Conservation (phyloP, 2,329 filamentous ascomycete species). For the Pseudocercospora musae region DNA sequence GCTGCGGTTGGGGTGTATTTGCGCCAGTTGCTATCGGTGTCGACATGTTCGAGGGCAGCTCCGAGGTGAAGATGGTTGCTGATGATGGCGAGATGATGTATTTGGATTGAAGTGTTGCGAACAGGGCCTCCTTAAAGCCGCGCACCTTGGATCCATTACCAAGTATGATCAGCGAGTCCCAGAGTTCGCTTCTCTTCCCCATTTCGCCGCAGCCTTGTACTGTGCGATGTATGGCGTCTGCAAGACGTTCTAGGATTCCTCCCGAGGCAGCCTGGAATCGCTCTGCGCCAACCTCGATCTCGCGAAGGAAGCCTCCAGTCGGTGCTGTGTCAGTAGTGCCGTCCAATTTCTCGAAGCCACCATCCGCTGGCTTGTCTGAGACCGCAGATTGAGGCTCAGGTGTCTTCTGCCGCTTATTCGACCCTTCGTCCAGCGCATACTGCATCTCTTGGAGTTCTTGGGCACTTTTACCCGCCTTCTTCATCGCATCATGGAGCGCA, state of each 20-base stretch:
- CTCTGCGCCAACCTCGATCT: conserved; percentile 75
- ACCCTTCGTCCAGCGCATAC: conserved; percentile 49
- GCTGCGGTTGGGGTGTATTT: conserved; percentile 73
- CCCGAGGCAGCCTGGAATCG: conserved; percentile 64
- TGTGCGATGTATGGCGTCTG: conserved; percentile 76
- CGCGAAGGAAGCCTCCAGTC: conserved; percentile 45
- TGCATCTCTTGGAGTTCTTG: conserved; percentile 51
- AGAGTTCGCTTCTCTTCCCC: conserved; percentile 78
- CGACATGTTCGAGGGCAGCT: conserved; percentile 88
- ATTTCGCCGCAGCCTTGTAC: conserved; percentile 81
- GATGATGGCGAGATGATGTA: conserved; percentile 90
- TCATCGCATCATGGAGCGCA: conserved; percentile 52
- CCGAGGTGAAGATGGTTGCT: conserved; percentile 94
- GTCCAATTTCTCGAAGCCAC: conserved; percentile 20
- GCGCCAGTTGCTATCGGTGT: conserved; percentile 87
- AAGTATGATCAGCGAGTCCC: conserved; percentile 88
- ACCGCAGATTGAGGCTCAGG: conserved; percentile 34
- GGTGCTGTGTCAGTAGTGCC: conserved; percentile 24
- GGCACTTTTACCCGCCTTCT: conserved; percentile 47
- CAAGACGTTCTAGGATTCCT: conserved; percentile 76
- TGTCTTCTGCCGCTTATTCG: conserved; percentile 41
- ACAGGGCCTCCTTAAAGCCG: conserved; percentile 83
- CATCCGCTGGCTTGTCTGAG: conserved; percentile 37
- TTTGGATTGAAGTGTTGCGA: conserved; percentile 73
- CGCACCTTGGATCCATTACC: conserved; percentile 74